Base-by-base conservation (phyloP, 2,329 filamentous ascomycete species). In the Stagonosporopsis vannaccii region DNA sequence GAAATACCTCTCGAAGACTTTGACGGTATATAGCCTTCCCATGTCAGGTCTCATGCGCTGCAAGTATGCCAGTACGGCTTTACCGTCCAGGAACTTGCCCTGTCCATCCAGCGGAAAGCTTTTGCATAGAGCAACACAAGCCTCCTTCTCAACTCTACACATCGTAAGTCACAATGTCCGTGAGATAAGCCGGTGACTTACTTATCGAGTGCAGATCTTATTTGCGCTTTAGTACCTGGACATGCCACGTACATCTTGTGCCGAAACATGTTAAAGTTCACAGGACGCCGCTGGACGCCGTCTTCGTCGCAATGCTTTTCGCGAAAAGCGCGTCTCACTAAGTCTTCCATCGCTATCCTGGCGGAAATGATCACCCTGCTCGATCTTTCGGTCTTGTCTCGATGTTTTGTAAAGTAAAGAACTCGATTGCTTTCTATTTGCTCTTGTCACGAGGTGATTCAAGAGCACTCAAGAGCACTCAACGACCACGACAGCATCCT, bases 11-110 rank as follows among this genome's bases (percentile, higher is more conserved):
- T 36, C 22, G 2, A 11, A 36, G 4, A 42, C 9, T 3, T n/a
- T 35, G 1, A n/a, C 11, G 1, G 19, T 5, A 2, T 5, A 5
- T 4, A 0, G 9, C 3, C 5, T 15, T 6, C 20, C 3, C 20
- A 35, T 17, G n/a, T 42, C 47, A n/a, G 30, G 28, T 22, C 37
- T 42, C 28, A 43, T 42, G 9, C 2, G 6, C 6, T 22, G 13
- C 6, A 50, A 11, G 12, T 50, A 28, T 13, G 15, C n/a, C 6
- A 35, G n/a, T 2, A 23, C 47, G 28, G 20, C 39, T 11, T 35
- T 13, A 9, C 4, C 6, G 9, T 44, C 25, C 7, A 25, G 20
- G 7, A 39, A 40, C 4, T 9, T 23, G 15, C 41, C 35, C 8
- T 23, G 42, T 32, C 33, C 41, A 15, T 45, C 26, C 19, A 8